Conservation (phyloP, 352 stramenopile species). For the Phytophthora cajani region DNA sequence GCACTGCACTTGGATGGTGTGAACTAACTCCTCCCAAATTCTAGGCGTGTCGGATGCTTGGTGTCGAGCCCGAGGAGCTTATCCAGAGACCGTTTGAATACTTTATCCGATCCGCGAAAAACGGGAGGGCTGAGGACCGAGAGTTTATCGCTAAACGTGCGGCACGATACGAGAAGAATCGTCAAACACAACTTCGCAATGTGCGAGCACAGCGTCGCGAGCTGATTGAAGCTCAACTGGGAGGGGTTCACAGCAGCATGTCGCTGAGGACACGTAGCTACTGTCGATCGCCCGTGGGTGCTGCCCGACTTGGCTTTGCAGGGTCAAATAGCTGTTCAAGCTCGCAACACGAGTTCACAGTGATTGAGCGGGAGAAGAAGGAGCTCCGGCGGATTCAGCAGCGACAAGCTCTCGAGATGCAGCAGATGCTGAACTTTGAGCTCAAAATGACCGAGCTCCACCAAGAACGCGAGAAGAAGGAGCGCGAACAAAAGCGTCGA, state of each 20-base stretch:
- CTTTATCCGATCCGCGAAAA: conserved; percentile 48
- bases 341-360: conserved; percentile 47
- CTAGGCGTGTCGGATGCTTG: conserved; percentile 76
- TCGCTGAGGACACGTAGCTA: conserved; percentile 61
- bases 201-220: conserved; percentile 59
- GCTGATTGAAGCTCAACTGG: conserved; percentile 59
- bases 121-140: conserved; percentile 30
- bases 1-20: neutral
- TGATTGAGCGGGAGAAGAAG: conserved; percentile 72
- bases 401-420: conserved; percentile 71
- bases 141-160: conserved; percentile 62
- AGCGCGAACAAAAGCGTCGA: conserved; percentile 54
- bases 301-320: conserved; percentile 23
- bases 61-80: conserved; percentile 72
- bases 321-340: conserved; percentile 12
- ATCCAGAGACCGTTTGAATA: conserved; percentile 60
- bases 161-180: conserved; percentile 64
- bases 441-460: conserved; percentile 66
- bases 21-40: neutral
- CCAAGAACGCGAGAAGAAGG: conserved; percentile 57
- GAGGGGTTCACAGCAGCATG: conserved; percentile 58
- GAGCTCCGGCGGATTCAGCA: conserved; percentile 76
- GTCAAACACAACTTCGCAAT: conserved; percentile 56
- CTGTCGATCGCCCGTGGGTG: conserved; percentile 51
- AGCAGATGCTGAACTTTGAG: conserved; percentile 77